Evolutionary conservation across 139 green algal species (phyloP).

Genomic region (Desmodesmus armatus): DNA sequence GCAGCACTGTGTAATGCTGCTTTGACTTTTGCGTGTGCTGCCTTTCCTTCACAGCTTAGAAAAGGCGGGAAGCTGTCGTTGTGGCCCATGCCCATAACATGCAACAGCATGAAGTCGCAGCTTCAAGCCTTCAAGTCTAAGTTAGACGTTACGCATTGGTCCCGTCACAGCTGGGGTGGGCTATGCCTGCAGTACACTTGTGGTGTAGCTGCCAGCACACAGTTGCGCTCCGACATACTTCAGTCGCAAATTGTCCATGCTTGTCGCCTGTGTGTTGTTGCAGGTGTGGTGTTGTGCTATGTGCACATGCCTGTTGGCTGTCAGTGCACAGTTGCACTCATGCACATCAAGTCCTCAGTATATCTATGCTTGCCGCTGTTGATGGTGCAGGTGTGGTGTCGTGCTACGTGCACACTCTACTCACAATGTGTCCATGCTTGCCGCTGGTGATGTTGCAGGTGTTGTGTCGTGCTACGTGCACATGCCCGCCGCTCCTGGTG

Average conservation of each 20-base stretch:
- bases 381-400: slow-evolving; percentile 54
- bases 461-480: slow-evolving; percentile 80
- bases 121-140: too few species aligned
- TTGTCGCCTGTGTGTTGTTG: background rate
- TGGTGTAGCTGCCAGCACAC: slow-evolving; percentile 80
- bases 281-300: slow-evolving; percentile 70
- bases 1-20: background rate
- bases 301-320: slow-evolving; percentile 58
- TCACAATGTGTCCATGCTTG: background rate
- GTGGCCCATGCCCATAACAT: too few species aligned
- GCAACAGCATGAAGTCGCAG: too few species aligned
- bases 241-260: background rate
- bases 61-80: too few species aligned
- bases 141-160: too few species aligned
- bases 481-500: slow-evolving; percentile 49
- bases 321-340: background rate
- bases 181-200: background rate
- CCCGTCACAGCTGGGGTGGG: background rate
- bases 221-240: too few species aligned
- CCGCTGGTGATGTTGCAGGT: slow-evolving; percentile 13
- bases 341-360: too few species aligned
- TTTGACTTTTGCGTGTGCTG: too few species aligned
- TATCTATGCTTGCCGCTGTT: background rate
- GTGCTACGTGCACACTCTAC: slow-evolving; percentile 73
- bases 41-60: too few species aligned